Evolutionary conservation across 2,329 filamentous ascomycete genomes (phyloP).

Genomic region (Epichloe aotearoae): DNA sequence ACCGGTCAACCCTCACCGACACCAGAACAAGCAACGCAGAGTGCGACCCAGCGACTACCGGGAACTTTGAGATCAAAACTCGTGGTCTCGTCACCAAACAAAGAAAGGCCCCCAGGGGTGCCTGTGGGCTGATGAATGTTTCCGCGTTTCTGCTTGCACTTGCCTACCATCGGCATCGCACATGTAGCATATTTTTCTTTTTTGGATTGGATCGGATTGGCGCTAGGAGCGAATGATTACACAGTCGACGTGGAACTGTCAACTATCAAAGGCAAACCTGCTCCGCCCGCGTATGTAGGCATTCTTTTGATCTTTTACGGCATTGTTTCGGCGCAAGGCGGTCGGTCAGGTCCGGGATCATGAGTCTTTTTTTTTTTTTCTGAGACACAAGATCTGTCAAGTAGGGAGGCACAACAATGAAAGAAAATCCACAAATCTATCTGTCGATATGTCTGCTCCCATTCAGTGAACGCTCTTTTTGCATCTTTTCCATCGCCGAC

Average conservation of each 20-base stretch:
- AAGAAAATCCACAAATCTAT: background rate
- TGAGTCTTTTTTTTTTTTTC: background rate
- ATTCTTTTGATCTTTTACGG: background rate
- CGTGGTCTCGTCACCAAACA: background rate
- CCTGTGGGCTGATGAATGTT: too few species aligned
- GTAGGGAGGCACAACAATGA: background rate
- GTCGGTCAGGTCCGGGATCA: background rate
- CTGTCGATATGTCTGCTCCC: background rate
- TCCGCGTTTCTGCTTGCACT: too few species aligned
- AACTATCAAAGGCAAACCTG: background rate
- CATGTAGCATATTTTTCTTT: background rate
- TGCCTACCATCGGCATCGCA: background rate
- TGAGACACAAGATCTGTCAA: background rate
- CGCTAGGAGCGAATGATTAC: background rate
- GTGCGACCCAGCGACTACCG: slow-evolving; percentile 83
- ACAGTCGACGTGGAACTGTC: background rate
- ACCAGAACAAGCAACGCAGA: slow-evolving; percentile 67
- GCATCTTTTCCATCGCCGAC: too few species aligned
- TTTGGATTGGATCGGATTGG: background rate
- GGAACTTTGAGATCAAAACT: slow-evolving; percentile 44
- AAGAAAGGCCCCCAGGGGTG: background rate
- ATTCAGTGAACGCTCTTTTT: too few species aligned
- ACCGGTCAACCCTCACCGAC: slow-evolving; percentile 86
- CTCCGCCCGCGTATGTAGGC: background rate
- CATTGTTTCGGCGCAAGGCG: background rate